Percentiles rank a stretch among this genome's conserved stretches.
phyloP scores from a whole-genome alignment of 441 rosid species.

The Croton laevigatus region DNA sequence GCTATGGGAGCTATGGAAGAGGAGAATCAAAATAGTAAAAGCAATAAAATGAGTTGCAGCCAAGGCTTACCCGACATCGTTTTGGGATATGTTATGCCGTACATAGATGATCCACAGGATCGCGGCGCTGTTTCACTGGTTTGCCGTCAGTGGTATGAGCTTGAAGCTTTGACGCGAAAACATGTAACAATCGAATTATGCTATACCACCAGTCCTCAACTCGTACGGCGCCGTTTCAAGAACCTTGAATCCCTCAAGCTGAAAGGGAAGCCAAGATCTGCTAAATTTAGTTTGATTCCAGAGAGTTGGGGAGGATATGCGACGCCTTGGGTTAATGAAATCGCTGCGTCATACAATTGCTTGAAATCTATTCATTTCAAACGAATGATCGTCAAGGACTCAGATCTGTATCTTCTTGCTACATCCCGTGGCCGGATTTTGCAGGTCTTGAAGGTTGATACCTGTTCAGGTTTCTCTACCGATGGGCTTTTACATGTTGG shows the following conservation, averaged over 20 bases:
- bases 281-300: slow-evolving; percentile 83
- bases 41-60: slow-evolving; percentile 22
- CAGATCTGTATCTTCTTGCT: slow-evolving; percentile 64
- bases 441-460: slow-evolving; percentile 65
- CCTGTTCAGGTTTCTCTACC: slow-evolving; percentile 77
- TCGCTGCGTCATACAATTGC: slow-evolving; percentile 40
- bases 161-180: slow-evolving; percentile 72
- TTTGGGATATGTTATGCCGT: slow-evolving; percentile 58
- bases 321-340: slow-evolving; percentile 68
- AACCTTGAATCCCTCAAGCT: slow-evolving; percentile 71
- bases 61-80: slow-evolving; percentile 49
- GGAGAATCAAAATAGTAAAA: slow-evolving; percentile 18
- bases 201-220: slow-evolving; percentile 68
- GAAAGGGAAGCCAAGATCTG: slow-evolving; percentile 87
- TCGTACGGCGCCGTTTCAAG: slow-evolving; percentile 52
- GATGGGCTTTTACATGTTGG: slow-evolving; percentile 69
- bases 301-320: slow-evolving; percentile 87
- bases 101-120: slow-evolving; percentile 63
- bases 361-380: slow-evolving; percentile 67
- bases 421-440: slow-evolving; percentile 42
- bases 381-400: slow-evolving; percentile 73
- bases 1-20: too few species aligned
- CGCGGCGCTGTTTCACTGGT: slow-evolving; percentile 77
- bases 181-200: slow-evolving; percentile 83
- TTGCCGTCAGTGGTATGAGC: slow-evolving; percentile 65